Evolutionary conservation across 495 filamentous ascomycete genomes (phyloP), one percentile per base, ranked within the genome.

Genomic region (Hypoxylon trugodes): DNA sequence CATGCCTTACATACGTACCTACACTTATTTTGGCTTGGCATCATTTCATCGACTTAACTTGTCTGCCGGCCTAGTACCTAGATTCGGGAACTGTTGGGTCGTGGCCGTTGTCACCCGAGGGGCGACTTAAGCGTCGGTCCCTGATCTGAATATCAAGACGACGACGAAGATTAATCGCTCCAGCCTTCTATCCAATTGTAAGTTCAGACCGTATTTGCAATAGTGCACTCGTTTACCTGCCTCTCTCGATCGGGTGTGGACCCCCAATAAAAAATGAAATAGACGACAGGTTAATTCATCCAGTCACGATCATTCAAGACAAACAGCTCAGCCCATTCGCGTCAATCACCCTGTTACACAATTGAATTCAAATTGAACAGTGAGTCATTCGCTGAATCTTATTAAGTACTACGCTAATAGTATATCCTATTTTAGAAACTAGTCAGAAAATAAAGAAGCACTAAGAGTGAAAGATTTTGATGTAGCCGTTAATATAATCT

Each of bases 301-400:
- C 41, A 25, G 32, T 22, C 21, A 5, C 46, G 42, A 54, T 30
- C 13, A 28, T 43, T n/a, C 3, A n/a, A 36, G 42, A 13, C 36
- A n/a, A n/a, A 33, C 22, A 8, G 24, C 16, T 36, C 45, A 41
- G 13, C 3, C 22, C 28, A 13, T 46, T 36, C 19, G 26, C 38
- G 45, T 52, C 56, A 47, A 50, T 19, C 40, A 26, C 26, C 22
- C 43, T 48, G 37, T 49, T 47, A 48, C 33, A 40, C 40, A 10
- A 36, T 47, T 21, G 46, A 38, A 24, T 15, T 48, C 25, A 53
- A 54, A 25, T 16, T 48, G 21, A 15, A 19, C 18, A 36, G 40
- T 50, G 57, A 53, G 51, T 47, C 43, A 46, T 25, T 26, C 19
- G 32, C 19, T 41, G 43, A 46, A 13, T 36, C 8, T 48, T 41